Evolutionary conservation across 2,329 filamentous ascomycete species (phyloP).

Genomic region (Trichophyton equinum): DNA sequence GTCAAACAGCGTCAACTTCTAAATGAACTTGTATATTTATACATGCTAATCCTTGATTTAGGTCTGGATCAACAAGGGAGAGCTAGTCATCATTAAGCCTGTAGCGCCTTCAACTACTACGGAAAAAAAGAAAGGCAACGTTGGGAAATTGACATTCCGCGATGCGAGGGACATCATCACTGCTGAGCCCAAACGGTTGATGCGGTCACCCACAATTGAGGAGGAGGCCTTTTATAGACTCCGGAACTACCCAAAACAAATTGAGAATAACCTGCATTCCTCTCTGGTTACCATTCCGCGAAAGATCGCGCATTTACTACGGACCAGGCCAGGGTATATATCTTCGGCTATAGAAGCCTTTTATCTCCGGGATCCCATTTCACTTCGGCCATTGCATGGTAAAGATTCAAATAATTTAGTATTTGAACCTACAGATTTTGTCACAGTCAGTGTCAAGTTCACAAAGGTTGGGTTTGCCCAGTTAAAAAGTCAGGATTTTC

Average conservation of each 20-base stretch:
- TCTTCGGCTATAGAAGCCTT: constrained; percentile 81
- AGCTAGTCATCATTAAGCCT: constrained; percentile 58
- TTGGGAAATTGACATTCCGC: constrained; percentile 44
- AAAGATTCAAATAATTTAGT: constrained; percentile 41
- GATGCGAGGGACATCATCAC: constrained; percentile 54
- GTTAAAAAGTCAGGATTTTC: constrained; percentile 72
- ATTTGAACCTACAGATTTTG: constrained; percentile 68
- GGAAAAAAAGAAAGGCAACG: constrained; percentile 23
- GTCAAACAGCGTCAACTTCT: constrained; percentile 9
- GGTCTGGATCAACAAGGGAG: constrained; percentile 76
- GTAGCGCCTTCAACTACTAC: constrained; percentile 30
- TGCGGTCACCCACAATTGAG: constrained; percentile 64
- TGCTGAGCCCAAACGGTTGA: constrained; percentile 43
- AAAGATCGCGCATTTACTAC: constrained; percentile 67
- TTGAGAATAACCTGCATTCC: constrained; percentile 62
- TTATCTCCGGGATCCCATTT: constrained; percentile 73
- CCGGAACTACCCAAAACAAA: constrained; percentile 67
- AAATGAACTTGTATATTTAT: not conserved
- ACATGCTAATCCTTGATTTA: constrained; percentile 15
- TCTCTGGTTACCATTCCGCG: constrained; percentile 63
- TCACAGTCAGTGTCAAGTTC: constrained; percentile 67
- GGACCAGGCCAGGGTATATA: constrained; percentile 60
- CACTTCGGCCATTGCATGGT: constrained; percentile 55
- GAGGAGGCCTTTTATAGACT: constrained; percentile 84
- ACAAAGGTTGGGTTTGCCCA: constrained; percentile 87